These are phyloP conservation scores for Eruca vesicaria DNA, from an alignment of 441 rosid species.

Conservation along the genomic window DNA sequence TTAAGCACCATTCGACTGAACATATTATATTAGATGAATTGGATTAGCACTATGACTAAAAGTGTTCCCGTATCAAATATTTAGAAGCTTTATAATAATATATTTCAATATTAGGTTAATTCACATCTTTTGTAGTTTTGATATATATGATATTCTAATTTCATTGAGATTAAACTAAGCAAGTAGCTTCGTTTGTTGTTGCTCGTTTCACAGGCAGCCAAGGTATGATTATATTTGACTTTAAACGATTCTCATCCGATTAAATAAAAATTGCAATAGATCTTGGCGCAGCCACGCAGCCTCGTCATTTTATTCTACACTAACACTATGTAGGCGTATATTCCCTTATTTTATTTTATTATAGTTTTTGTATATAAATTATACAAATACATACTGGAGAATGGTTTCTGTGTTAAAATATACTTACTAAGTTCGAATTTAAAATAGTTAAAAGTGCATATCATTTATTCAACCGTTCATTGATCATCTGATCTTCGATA, in stretches of 20 bases:
- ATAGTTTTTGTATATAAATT: background rate
- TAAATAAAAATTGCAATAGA: background rate
- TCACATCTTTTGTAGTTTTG: background rate
- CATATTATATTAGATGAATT: background rate
- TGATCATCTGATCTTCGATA: background rate
- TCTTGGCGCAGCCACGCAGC: conserved; percentile 19
- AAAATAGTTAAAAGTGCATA: background rate
- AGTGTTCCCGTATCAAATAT: background rate
- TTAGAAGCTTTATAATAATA: background rate
- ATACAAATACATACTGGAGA: background rate
- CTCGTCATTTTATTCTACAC: conserved; percentile 15
- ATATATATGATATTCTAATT: background rate
- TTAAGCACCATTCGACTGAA: background rate
- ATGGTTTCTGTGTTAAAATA: background rate
- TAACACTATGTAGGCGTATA: background rate
- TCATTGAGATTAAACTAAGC: background rate
- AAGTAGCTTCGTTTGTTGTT: conserved; percentile 10
- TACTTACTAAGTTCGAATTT: background rate
- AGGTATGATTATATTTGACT: background rate
- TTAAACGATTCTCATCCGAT: background rate
- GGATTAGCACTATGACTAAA: background rate
- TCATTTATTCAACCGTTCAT: background rate
- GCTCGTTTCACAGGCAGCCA: conserved; percentile 3
- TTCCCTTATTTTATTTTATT: background rate
- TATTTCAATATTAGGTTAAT: background rate